Base-by-base conservation (phyloP, 2,329 filamentous ascomycete species). In the Trichoderma guizhouense region DNA sequence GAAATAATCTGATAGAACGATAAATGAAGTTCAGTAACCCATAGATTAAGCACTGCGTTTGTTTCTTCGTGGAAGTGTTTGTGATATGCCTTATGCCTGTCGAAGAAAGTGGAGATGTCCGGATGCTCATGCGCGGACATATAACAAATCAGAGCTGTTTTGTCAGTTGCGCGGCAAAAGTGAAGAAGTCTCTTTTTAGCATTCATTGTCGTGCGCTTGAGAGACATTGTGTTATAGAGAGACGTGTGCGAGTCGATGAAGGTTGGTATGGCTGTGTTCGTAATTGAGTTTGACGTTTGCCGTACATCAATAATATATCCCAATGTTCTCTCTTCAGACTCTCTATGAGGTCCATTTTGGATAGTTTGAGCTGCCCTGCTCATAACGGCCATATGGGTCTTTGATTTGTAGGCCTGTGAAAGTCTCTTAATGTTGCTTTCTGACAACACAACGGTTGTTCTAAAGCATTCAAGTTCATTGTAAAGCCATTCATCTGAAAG, bases 401-500 rank as follows among this genome's bases (percentile, higher is more conserved):
- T 14, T 36, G 11, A 14, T 36, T 3, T 1, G 12, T 36, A 36
- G 2, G 3, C 12, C 34, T 7, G 3, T 39, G 36, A 39, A 18
- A 15, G 14, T 39, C 3, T 18, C 36, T 7, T 1, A 15, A 39
- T 7, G 0, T 39, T 39, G 14, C 3, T 7, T 7, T 39, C 7
- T 7, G 36, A 39, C 14, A 39, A 15, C n/a, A n/a, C n/a, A n/a
- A n/a, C n/a, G n/a, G n/a, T n/a, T n/a, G n/a, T n/a, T n/a, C n/a
- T n/a, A n/a, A n/a, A 39, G 15, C 36, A 39, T 4, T 39, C 15
- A 2, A 39, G 61, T 3, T 51, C 36, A 32, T 21, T 32, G 14
- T 51, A 64, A 14, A 64, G 30, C 61, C 61, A 64, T 21, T 64
- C 61, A 7, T 64, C 61, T 6, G 18, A n/a, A 30, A 64, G 26